A percentile compares a stretch with the other conserved stretches of the same genome.
phyloP scores from a whole-genome alignment of 176 grass and related monocot species.

The Aechmea fasciata region DNA sequence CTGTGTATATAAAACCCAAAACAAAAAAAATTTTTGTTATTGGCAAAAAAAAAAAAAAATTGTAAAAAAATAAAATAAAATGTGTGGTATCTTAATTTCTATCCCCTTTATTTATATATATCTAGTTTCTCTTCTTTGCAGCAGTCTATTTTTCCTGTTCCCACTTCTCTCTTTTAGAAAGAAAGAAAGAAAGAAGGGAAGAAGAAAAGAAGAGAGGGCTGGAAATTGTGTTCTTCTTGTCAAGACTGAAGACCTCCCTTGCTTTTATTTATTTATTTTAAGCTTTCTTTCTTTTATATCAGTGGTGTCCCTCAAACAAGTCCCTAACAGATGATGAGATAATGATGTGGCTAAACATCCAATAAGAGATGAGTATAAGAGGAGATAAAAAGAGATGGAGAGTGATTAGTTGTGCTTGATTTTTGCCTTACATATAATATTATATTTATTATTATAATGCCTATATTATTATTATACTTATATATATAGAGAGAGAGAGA shows the following conservation, averaged over 20 bases:
- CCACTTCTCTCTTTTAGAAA: neutral
- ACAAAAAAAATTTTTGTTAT: neutral
- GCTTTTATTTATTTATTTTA: neutral
- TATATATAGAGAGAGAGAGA: neutral
- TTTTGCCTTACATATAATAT: neutral
- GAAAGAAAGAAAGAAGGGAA: no score
- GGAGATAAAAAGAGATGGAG: neutral
- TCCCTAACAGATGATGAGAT: conserved; percentile 30
- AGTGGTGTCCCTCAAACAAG: neutral
- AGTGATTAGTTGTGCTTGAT: neutral
- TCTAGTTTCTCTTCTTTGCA: no score
- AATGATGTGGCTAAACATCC: conserved; percentile 31
- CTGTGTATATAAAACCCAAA: neutral
- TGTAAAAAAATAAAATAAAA: no score
- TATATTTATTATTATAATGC: neutral
- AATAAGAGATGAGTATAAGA: neutral
- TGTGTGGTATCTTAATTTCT: no score
- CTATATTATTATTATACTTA: neutral
- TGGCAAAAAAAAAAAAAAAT: neutral
- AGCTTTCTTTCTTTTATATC: neutral
- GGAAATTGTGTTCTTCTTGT: neutral
- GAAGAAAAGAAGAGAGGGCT: neutral
- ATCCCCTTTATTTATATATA: no score
- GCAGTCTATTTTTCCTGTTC: neutral
- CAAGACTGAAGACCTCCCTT: neutral